A percentile compares a stretch with the other conserved stretches of the same genome.
These are phyloP conservation scores for Boletus subcaerulescens DNA, from an alignment of 768 basidiomycete species.

Conservation along the genomic window DNA sequence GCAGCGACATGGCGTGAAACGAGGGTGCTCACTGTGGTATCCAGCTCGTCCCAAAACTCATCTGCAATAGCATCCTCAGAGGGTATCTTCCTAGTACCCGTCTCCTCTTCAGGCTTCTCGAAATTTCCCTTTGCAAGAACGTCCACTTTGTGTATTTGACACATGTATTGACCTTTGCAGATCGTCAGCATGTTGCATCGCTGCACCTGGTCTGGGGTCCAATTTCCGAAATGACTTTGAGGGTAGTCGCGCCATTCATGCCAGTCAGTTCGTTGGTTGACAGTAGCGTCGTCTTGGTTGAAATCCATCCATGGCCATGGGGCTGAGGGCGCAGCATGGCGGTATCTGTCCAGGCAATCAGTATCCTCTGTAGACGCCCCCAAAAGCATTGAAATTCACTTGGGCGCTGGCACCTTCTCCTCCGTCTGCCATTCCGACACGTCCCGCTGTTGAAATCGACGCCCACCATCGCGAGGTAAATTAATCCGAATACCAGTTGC, in stretches of 20 bases:
- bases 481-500: conserved; percentile 3
- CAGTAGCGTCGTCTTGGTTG: conserved; percentile 18
- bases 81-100: conserved; percentile 9
- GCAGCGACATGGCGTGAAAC: not conserved
- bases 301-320: conserved; percentile 46
- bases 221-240: conserved; percentile 52
- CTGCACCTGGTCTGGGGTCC: conserved; percentile 44
- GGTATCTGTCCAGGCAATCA: conserved; percentile 30
- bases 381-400: conserved; percentile 7
- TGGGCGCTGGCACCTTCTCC: conserved; percentile 24
- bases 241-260: conserved; percentile 35
- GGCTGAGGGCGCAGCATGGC: conserved; percentile 38
- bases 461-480: not conserved
- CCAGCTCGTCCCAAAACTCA: conserved; percentile 31
- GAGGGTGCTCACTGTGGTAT: conserved; percentile 20
- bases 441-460: not conserved
- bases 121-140: conserved; percentile 16
- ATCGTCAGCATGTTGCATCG: conserved; percentile 34
- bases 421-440: conserved; percentile 9
- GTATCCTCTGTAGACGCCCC: no score
- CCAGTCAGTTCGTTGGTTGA: not conserved
- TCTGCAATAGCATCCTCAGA: conserved; percentile 7
- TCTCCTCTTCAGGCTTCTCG: conserved; percentile 5
- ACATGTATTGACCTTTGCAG: conserved; percentile 10
- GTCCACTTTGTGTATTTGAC: conserved; percentile 23